Evolutionary conservation across 257 asterid genomes (phyloP), one percentile per base, ranked within the genome.

Genomic region (Gentiana macrophylla): DNA sequence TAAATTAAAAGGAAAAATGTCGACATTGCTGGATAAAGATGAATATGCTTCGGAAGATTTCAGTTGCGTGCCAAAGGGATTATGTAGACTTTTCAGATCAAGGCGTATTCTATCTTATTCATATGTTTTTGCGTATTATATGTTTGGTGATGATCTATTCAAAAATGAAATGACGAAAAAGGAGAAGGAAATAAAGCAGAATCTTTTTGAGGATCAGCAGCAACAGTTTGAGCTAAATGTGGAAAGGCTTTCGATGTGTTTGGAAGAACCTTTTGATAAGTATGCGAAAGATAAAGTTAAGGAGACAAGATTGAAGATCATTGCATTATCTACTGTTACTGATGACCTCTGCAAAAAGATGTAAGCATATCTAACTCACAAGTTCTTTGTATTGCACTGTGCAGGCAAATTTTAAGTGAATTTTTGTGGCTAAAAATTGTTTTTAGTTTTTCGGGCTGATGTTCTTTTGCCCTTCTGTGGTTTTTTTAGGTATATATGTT

Each of bases 181-280:
- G 35, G 80, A 73, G 59, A 71, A 34, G 57, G 60, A 62, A 35
- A 72, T 83, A 61, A 83, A 78, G 73, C 84, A 80, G 72, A 67
- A 71, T 65, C 81, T 83, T 55, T 83, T 83, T 2, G 85, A 83
- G 81, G 72, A 75, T 62, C 85, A 73, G 55, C 87, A 83, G 52
- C 85, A 80, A 56, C 85, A 77, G 60, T 82, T 83, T 8, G 85
- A 80, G 70, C 61, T 62, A 4, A 75, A 78, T 63, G 34, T 76
- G 32, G 92, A 80, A 59, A 66, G 68, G 33, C 77, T 83, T 37
- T 80, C 85, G 9, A 71, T 62, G 83, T 36, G 34, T 64, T 55
- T 78, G 45, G 83, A 66, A 44, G 72, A 73, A 73, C 77, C 66
- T 1, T 71, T 83, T 73, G 67, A 55, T 8, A 9, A 35, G 2